Base-by-base conservation (phyloP, 2,329 filamentous ascomycete species). In the Aspergillus thermomutatus region DNA sequence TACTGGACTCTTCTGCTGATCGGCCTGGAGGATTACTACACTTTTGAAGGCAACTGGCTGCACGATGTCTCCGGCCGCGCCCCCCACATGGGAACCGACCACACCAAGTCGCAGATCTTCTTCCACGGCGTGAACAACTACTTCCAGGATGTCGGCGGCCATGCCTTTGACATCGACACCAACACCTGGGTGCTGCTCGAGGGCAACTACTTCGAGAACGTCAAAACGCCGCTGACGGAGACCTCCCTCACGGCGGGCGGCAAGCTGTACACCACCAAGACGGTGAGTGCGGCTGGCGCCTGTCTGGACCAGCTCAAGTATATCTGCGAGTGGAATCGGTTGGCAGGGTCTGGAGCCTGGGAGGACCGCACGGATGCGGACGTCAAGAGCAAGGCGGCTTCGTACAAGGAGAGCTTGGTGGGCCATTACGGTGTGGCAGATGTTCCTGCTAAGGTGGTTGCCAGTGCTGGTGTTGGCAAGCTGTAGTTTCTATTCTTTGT, bases 101-200 rank as follows among this genome's bases (percentile, higher is more conserved):
- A 54, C 14, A 55, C 55, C 23, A 37, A 49, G 19, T 57, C 55
- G 82, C 78, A 72, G 28, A 70, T 85, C 60, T 84, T 83, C 74
- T 77, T 87, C 53, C 80, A 79, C 50, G 84, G 84, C 75, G 61
- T 64, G 68, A 86, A 86, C 80, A 86, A 86, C 78, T 85, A 82
- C 78, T 85, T 78, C 75, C 77, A 82, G 66, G 76, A 80, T 66
- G 82, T 80, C 70, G 68, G 72, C 21, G 80, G 80, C 50, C 84
- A 86, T 71, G 80, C 82, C n/a, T 85, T 86, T 67, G 84, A 84
- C 70, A 58, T 79, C 49, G 75, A 75, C 52, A 49, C 67, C 5
- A 77, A 77, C 45, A 73, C 64, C 51, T 74, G 73, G 62, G 77
- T 83, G 46, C 73, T 86, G 23, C 80, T 79, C 2, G 83, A 86